Evolutionary conservation across 768 basidiomycete genomes (phyloP), one percentile per base, ranked within the genome.

Genomic region (Collybia nuda): DNA sequence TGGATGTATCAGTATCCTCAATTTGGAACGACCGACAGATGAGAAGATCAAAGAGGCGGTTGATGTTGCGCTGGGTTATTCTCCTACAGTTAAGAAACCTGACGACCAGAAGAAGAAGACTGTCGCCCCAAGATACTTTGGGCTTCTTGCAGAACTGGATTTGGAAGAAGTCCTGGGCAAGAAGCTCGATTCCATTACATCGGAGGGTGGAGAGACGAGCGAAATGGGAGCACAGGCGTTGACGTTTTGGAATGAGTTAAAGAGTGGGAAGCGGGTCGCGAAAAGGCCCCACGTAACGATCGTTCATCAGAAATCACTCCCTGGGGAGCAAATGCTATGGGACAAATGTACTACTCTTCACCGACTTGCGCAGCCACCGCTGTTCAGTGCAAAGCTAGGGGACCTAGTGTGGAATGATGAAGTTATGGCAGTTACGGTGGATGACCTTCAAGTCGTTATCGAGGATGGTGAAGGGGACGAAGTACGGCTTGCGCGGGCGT

Each of bases 241-340:
- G 48, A 40, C 50, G 5, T 76, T 90, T 51, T 89, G 82, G 78
- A 57, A 64, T 0, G 44, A 57, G 6, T 61, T 95, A 24, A 71
- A 76, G 48, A 37, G 44, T 7, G 66, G 66, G 0, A 61, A 70
- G 4, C 74, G 89, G 21, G 66, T 96, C 12, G 63, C 79, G 14
- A 56, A 65, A 36, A 69, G 77, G 3, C 93, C 95, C 1, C 97
- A 98, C 67, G 76, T 97, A 49, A 98, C 96, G 1, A 71, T 98
- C 52, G 86, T 87, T 24, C 97, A 99, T 67, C 64, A 66, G 55
- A 84, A 83, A 18, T 51, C 67, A n/a, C 49, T 70, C 46, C 61
- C 60, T 18, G 55, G 36, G 40, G 61, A 62, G 60, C 52, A 59
- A 38, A 62, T 55, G 8, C 51, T 79, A 2, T 81, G 81, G 80